Percentiles rank a stretch among this genome's conserved stretches.
Evolutionary conservation across 768 basidiomycete genomes (phyloP).

Genomic region (Chlorophyllum brunneum): DNA sequence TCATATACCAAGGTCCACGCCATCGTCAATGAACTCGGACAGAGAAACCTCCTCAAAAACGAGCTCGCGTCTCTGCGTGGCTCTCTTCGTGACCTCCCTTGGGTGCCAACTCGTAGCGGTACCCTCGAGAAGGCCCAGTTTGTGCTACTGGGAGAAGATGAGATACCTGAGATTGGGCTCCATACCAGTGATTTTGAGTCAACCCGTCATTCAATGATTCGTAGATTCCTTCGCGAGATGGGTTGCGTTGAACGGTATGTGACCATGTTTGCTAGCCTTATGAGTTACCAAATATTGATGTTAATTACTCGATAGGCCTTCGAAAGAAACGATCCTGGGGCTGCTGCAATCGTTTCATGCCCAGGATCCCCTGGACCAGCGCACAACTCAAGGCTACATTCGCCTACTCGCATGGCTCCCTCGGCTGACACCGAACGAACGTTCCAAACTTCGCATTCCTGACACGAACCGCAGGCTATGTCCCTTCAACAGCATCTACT

Average conservation of each 20-base stretch:
- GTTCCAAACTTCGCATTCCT: slow-evolving; percentile 30
- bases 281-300: background rate
- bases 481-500: slow-evolving; percentile 26
- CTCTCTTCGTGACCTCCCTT: slow-evolving; percentile 19
- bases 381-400: background rate
- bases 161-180: slow-evolving; percentile 23
- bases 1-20: slow-evolving; percentile 16
- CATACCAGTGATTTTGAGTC: slow-evolving; percentile 20
- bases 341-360: slow-evolving; percentile 18
- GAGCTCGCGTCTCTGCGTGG: slow-evolving; percentile 17
- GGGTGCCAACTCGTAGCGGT: slow-evolving; percentile 32
- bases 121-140: slow-evolving; percentile 17
- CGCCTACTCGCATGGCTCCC: slow-evolving; percentile 2
- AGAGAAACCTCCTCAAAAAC: slow-evolving; percentile 15
- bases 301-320: slow-evolving; percentile 24
- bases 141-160: slow-evolving; percentile 21
- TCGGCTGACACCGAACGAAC: slow-evolving; percentile 16
- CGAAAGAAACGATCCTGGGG: slow-evolving; percentile 21
- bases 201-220: slow-evolving; percentile 15
- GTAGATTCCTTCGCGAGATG: slow-evolving; percentile 25
- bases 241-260: slow-evolving; percentile 37
- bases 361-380: background rate
- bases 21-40: slow-evolving; percentile 29
- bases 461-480: slow-evolving; percentile 24
- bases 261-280: background rate